phyloP scores from a whole-genome alignment of 2,329 filamentous ascomycete genomes.

The Colletotrichum orchidophilum region DNA sequence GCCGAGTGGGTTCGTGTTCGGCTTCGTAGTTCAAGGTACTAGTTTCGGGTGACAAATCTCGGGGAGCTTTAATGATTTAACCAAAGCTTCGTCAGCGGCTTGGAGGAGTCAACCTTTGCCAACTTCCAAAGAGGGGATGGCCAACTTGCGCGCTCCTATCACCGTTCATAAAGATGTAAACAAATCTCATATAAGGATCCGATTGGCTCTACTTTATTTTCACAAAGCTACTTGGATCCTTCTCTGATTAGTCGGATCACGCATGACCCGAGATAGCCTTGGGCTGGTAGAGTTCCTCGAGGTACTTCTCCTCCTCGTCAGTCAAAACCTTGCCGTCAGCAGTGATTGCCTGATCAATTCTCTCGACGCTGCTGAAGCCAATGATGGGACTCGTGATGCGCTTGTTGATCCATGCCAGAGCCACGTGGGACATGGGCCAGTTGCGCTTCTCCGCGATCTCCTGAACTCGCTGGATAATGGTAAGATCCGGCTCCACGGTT shows the following conservation, averaged over 20 bases:
- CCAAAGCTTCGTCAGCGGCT: not conserved
- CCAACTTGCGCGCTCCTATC: too few species aligned
- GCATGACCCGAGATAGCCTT: constrained; percentile 49
- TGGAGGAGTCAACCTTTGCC: not conserved
- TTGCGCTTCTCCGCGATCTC: constrained; percentile 66
- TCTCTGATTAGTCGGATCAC: not conserved
- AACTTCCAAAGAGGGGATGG: not conserved
- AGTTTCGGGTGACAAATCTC: not conserved
- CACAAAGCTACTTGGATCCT: not conserved
- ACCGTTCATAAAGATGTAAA: not conserved
- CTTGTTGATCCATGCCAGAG: constrained; percentile 69
- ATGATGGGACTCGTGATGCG: constrained; percentile 67
- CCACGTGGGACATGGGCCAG: constrained; percentile 71
- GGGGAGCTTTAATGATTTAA: not conserved
- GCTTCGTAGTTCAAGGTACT: not conserved
- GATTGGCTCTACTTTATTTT: not conserved
- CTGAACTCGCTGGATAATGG: constrained; percentile 50
- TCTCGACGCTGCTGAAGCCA: constrained; percentile 65
- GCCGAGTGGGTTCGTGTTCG: constrained; percentile 13
- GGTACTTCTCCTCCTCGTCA: constrained; percentile 66
- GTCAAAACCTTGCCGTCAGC: constrained; percentile 57
- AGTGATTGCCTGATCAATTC: constrained; percentile 70
- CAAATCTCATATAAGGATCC: not conserved
- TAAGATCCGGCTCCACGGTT: constrained; percentile 45
- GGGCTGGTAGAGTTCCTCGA: constrained; percentile 70